phyloP scores from a whole-genome alignment of 768 basidiomycete species.

The Lactarius vividus region DNA sequence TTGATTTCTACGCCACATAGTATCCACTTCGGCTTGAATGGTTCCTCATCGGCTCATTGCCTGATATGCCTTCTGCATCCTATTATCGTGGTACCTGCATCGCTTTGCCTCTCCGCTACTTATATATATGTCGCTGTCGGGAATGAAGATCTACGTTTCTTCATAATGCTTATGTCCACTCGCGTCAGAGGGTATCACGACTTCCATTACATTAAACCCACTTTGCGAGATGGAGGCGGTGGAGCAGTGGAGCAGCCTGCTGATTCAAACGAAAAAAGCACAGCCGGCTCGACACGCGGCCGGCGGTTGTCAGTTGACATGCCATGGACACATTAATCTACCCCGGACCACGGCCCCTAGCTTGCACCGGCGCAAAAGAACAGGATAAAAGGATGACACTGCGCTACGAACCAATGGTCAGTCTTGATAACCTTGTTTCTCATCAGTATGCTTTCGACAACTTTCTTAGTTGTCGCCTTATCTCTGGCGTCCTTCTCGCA shows the following conservation, averaged over 20 bases:
- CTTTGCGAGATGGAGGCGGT: too few relatives aligned
- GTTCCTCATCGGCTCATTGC: background rate
- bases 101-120: background rate
- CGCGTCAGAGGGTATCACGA: background rate
- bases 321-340: background rate
- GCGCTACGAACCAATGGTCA: background rate
- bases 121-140: background rate
- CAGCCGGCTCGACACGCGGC: background rate
- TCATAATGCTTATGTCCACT: background rate
- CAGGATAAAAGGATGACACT: background rate
- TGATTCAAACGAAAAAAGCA: background rate
- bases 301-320: background rate
- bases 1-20: background rate
- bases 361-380: background rate
- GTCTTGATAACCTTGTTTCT: background rate
- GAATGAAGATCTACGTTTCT: background rate
- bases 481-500: background rate
- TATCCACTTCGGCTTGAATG: background rate
- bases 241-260: background rate
- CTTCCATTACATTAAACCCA: background rate
- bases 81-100: background rate
- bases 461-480: background rate
- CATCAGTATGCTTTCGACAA: background rate
- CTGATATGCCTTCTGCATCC: background rate
- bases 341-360: background rate